A percentile compares a stretch with the other conserved stretches of the same genome.
Evolutionary conservation across 768 basidiomycete species (phyloP).

Genomic region (Leucogyrophana mollusca): DNA sequence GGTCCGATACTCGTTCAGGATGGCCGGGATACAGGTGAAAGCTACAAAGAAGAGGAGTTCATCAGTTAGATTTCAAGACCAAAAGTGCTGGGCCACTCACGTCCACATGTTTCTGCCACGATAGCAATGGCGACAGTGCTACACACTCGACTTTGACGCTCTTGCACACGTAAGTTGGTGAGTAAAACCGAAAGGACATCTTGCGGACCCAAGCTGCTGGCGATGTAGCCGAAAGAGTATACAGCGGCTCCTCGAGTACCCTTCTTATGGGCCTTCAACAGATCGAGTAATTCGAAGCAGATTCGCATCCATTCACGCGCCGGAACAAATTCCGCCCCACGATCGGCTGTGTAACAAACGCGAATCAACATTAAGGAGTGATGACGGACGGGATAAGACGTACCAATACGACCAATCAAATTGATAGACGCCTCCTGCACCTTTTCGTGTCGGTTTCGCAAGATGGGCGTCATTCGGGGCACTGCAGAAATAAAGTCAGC

Average conservation of each 20-base stretch:
- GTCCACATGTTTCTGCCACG: constrained; percentile 91
- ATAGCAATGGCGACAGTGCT: constrained; percentile 98
- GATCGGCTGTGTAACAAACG: constrained; percentile 65
- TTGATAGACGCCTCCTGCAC: constrained; percentile 99
- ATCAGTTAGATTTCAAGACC: constrained; percentile 4
- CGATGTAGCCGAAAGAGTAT: constrained; percentile 99
- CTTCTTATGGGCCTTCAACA: constrained; percentile 99
- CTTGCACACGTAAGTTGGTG: constrained; percentile 96
- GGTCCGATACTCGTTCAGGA: constrained; percentile 97
- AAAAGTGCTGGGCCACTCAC: constrained; percentile 25
- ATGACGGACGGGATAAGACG: constrained; percentile 6
- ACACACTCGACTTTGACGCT: constrained; percentile 98
- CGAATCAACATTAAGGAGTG: constrained; percentile 1
- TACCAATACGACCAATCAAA: constrained; percentile 94
- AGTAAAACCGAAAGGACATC: constrained; percentile 94
- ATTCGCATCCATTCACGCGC: constrained; percentile 99
- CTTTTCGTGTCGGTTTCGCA: constrained; percentile 98
- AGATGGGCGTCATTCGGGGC: constrained; percentile 99
- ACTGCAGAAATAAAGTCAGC: constrained; percentile 49
- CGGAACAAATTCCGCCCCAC: constrained; percentile 97
- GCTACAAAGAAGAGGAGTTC: constrained; percentile 38
- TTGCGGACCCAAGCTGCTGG: constrained; percentile 98
- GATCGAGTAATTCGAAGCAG: constrained; percentile 95
- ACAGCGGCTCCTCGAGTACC: constrained; percentile 98
- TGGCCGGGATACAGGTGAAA: constrained; percentile 98